These are phyloP conservation scores for Herpetomonas tarakana DNA, from an alignment of 208 protist genomes.

Conservation along the genomic window DNA sequence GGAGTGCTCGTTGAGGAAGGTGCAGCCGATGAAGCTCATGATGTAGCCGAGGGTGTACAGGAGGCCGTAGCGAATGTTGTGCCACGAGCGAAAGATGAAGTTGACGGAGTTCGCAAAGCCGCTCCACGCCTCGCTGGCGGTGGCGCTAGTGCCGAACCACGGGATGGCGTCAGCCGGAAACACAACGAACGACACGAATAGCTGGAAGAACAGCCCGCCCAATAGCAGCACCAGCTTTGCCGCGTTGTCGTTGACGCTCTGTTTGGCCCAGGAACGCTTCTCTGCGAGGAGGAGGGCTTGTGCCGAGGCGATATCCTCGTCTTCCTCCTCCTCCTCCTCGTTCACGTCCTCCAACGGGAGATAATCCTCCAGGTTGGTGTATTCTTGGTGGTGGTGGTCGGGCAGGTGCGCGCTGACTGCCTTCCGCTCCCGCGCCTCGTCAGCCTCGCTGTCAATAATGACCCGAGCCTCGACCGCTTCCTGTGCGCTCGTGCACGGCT, in stretches of 20 bases:
- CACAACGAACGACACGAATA: slow-evolving; percentile 51
- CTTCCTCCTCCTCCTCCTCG: slow-evolving; percentile 13
- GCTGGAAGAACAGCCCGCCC: slow-evolving; percentile 60
- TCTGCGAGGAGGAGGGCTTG: slow-evolving; percentile 17
- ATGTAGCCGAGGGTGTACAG: slow-evolving; percentile 66
- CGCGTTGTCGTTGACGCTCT: slow-evolving; percentile 60
- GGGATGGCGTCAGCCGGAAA: slow-evolving; percentile 74
- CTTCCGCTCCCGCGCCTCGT: no score
- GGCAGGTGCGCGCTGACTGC: no score
- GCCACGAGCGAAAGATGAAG: slow-evolving; percentile 68
- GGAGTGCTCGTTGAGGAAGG: slow-evolving; percentile 81
- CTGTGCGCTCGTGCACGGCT: no score
- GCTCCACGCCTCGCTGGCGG: slow-evolving; percentile 34
- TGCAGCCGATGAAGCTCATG: slow-evolving; percentile 81
- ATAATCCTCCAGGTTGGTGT: slow-evolving; percentile 3
- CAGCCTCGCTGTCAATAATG: no score
- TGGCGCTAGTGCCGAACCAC: slow-evolving; percentile 65
- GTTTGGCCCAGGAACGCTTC: slow-evolving; percentile 55
- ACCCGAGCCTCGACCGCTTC: no score
- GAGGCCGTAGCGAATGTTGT: slow-evolving; percentile 59
- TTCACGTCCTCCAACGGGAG: no score
- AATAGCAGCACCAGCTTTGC: slow-evolving; percentile 71
- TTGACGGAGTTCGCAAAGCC: slow-evolving; percentile 42
- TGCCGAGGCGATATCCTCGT: slow-evolving; percentile 13
- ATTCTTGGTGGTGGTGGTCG: not conserved